Evolutionary conservation across 768 basidiomycete species (phyloP).

Genomic region (Mycena amicta): DNA sequence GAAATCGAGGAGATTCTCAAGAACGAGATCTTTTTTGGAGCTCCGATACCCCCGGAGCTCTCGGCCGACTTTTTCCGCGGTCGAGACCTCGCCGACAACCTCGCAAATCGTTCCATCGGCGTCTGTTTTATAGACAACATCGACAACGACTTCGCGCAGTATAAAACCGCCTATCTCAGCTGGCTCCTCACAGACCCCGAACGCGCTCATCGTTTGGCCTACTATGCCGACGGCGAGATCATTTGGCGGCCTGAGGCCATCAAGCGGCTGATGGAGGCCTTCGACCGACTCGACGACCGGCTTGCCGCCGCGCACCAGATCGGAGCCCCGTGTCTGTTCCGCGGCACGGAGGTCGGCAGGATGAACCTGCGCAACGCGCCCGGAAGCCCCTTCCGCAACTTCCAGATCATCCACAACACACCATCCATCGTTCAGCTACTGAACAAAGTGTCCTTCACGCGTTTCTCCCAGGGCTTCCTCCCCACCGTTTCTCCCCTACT

Average conservation of each 20-base stretch:
- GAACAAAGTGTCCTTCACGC: constrained; percentile 2
- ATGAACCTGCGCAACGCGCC: not conserved
- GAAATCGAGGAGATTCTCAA: not conserved
- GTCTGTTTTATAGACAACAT: constrained; percentile 5
- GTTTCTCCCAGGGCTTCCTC: not conserved
- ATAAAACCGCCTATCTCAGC: not conserved
- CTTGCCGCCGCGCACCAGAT: not conserved
- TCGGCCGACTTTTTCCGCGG: not conserved
- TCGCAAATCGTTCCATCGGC: not conserved
- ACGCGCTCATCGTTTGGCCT: not conserved
- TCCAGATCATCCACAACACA: constrained; percentile 10
- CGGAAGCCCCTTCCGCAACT: constrained; percentile 5
- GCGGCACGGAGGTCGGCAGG: not conserved
- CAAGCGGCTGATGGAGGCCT: constrained; percentile 2
- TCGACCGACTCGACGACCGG: not conserved
- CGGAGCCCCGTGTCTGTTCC: not conserved
- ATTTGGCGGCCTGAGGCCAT: not conserved
- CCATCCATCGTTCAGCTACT: not conserved
- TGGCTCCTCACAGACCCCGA: constrained; percentile 4
- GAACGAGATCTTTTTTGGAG: not conserved
- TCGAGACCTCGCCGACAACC: not conserved
- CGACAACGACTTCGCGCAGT: not conserved
- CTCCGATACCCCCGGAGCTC: constrained; percentile 4
- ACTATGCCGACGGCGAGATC: not conserved
- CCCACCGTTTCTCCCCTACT: constrained; percentile 2